Evolutionary conservation across 768 basidiomycete genomes (phyloP).

Genomic region (Rhizopogon rudus): DNA sequence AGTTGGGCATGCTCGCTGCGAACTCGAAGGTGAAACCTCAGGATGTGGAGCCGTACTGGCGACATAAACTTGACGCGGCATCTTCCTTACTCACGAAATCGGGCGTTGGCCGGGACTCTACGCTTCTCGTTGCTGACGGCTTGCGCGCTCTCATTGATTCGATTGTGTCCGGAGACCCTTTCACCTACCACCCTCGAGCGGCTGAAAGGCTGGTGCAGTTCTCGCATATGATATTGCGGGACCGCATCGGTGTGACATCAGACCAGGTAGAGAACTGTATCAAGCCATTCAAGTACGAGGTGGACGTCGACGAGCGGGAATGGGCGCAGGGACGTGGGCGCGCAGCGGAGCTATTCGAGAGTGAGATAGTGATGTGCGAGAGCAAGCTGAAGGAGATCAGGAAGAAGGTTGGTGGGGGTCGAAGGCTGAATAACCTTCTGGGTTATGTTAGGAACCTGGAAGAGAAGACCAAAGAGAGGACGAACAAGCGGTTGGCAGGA

Average conservation of each 20-base stretch:
- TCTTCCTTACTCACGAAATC: constrained; percentile 92
- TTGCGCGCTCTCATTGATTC: constrained; percentile 85
- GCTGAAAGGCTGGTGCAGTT: constrained; percentile 89
- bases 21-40: constrained; percentile 68
- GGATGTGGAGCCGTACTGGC: constrained; percentile 88
- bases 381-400: constrained; percentile 80
- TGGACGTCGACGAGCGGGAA: constrained; percentile 89
- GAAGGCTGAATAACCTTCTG: constrained; percentile 73
- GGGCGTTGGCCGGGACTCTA: constrained; percentile 92
- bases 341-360: constrained; percentile 76
- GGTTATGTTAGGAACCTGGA: constrained; percentile 80
- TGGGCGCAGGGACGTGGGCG: constrained; percentile 83
- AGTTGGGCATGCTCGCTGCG: constrained; percentile 65
- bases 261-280: constrained; percentile 99
- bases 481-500: constrained; percentile 41
- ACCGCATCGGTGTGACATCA: constrained; percentile 89
- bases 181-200: constrained; percentile 84
- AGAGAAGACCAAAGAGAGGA: constrained; percentile 65
- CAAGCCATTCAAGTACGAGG: constrained; percentile 98
- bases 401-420: constrained; percentile 82
- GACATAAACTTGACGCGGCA: constrained; percentile 94
- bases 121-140: constrained; percentile 91
- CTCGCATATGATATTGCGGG: constrained; percentile 88
- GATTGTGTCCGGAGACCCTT: constrained; percentile 85
- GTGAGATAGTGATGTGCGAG: constrained; percentile 83